Percentiles rank a stretch among this genome's conserved stretches.
These are phyloP conservation scores for Sporisorium graminicola DNA, from an alignment of 1,284 basidiomycete species.

Conservation along the genomic window DNA sequence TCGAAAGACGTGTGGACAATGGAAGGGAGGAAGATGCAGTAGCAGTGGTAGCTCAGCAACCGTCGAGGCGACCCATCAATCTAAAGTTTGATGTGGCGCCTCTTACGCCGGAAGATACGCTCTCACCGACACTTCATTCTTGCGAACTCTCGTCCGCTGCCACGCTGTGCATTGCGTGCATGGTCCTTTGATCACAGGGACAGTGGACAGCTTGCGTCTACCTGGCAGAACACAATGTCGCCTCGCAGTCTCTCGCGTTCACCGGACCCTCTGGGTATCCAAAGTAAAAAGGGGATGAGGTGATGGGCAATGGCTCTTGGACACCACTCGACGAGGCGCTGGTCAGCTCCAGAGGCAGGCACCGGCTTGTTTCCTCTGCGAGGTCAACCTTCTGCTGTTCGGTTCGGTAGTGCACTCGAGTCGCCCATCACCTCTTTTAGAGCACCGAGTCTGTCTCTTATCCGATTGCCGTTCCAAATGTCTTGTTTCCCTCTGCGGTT, in stretches of 20 bases:
- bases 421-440: constrained; percentile 49
- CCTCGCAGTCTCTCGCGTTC: constrained; percentile 15
- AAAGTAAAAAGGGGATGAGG: constrained; percentile 32
- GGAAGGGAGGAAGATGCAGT: constrained; percentile 31
- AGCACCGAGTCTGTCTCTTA: constrained; percentile 63
- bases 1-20: constrained; percentile 2
- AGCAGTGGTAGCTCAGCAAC: constrained; percentile 7
- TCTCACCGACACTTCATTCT: constrained; percentile 26
- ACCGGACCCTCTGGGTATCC: constrained; percentile 25
- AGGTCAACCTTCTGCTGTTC: constrained; percentile 38
- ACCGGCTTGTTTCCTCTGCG: constrained; percentile 2
- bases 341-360: constrained; percentile 31
- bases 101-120: background rate
- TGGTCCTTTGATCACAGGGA: constrained; percentile 27
- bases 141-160: constrained; percentile 10
- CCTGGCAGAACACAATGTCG: constrained; percentile 50
- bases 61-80: background rate
- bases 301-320: constrained; percentile 17
- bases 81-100: constrained; percentile 7
- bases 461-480: constrained; percentile 37
- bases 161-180: constrained; percentile 33
- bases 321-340: constrained; percentile 18
- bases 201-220: constrained; percentile 9
- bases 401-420: constrained; percentile 11
- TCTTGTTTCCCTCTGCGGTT: constrained; percentile 43